Base-by-base conservation (phyloP, 441 rosid species). In the Pelargonium australe region DNA sequence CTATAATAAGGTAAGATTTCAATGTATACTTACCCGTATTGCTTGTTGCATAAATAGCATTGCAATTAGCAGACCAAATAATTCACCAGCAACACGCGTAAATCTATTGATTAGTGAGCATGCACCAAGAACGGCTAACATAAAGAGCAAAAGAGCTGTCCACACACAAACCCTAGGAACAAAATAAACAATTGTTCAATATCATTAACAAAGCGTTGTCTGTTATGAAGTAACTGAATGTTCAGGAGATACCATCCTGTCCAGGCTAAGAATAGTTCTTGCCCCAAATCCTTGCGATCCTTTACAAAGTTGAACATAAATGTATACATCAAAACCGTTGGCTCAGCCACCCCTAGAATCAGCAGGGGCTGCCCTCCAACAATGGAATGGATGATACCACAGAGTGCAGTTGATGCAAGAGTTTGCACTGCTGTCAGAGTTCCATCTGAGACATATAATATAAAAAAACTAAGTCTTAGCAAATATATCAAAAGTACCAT, bases 41-140 rank as follows among this genome's bases (percentile, higher is more conserved):
- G 92, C 95, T 74, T 89, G 92, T 82, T 89, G 90, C 92, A 87
- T 89, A 76, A 89, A 89, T 64, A 89, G 90, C 88, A 89, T 89
- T 70, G 92, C 92, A 75, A 89, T 87, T 62, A 89, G 88, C 73
- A 89, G 84, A 67, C 95, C 95, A 77, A 89, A 89, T 57, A 89
- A 75, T 87, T 89, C 95, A 75, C 95, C 92, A 61, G 95, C 92
- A 72, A 89, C 12, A 43, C 95, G 89, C 5, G 95, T 89, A 78
- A 89, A 89, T 77, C 95, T 80, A 72, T 87, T 89, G 80, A 89
- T 87, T 75, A 89, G 81, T 63, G 95, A 89, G 84, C 95, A 89
- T 45, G 92, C 92, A 28, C 92, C 95, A 68, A 87, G 80, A 76
- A 85, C 25, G 31, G 90, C 84, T 72, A 89, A 78, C 76, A 78